These are phyloP conservation scores for Picocystis salinarum DNA, from an alignment of 139 green algal genomes.

Conservation along the genomic window DNA sequence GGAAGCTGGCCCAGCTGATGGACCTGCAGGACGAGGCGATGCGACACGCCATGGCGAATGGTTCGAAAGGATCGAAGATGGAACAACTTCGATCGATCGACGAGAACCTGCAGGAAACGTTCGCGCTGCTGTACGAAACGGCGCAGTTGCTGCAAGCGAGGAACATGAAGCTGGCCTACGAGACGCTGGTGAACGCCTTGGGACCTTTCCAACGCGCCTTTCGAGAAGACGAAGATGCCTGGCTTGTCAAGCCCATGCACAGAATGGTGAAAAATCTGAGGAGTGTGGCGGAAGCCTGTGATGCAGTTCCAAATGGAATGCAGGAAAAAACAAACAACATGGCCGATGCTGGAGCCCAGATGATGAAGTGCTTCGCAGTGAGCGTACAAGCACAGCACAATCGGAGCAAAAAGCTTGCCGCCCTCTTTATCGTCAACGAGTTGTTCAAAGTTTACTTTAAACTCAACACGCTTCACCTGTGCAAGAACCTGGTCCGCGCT, in stretches of 20 bases:
- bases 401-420: slow-evolving; percentile 34
- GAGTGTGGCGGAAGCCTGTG: slow-evolving; percentile 19
- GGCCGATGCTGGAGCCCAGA: slow-evolving; percentile 25
- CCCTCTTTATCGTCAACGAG: slow-evolving; percentile 35
- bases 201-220: too few species aligned
- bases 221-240: slow-evolving; percentile 15
- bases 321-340: slow-evolving; percentile 25
- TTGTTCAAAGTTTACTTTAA: slow-evolving; percentile 64
- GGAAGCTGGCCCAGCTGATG: too few species aligned
- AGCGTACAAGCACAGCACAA: slow-evolving; percentile 29
- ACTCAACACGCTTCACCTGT: slow-evolving; percentile 52
- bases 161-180: too few species aligned
- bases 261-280: slow-evolving; percentile 23
- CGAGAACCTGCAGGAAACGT: too few species aligned
- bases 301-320: slow-evolving; percentile 10
- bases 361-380: slow-evolving; percentile 39
- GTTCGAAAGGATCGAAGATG: too few species aligned
- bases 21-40: too few species aligned
- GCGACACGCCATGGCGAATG: too few species aligned
- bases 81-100: too few species aligned
- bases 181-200: too few species aligned
- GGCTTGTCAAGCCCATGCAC: slow-evolving; percentile 25
- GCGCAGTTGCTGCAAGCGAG: too few species aligned
- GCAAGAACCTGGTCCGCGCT: slow-evolving; percentile 43
- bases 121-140: too few species aligned